Percentiles rank a stretch among this genome's conserved stretches.
Conservation (phyloP, 441 rosid species). For the Erodium trifolium region DNA sequence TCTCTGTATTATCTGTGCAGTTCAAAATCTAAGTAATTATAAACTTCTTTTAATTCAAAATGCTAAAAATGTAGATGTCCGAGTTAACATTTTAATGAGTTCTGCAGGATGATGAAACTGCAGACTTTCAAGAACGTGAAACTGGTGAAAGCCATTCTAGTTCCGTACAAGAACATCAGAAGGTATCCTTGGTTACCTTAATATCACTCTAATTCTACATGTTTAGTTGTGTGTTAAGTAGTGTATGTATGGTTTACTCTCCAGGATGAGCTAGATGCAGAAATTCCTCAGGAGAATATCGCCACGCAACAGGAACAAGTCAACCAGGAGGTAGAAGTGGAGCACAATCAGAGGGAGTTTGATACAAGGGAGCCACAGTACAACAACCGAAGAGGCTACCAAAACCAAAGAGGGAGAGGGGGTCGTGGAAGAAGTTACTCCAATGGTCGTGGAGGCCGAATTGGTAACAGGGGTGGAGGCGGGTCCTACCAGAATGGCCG, state of each 20-base stretch:
- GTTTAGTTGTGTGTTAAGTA: background rate
- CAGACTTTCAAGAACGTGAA: slow-evolving; percentile 40
- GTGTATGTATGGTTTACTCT: background rate
- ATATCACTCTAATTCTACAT: background rate
- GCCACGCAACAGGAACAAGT: slow-evolving; percentile 38
- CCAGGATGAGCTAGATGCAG: slow-evolving; percentile 49
- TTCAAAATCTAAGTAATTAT: too few species aligned
- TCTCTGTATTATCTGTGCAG: too few species aligned
- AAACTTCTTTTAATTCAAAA: background rate
- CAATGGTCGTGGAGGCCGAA: slow-evolving; percentile 69
- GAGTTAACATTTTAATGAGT: background rate
- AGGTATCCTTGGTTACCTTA: slow-evolving; percentile 29
- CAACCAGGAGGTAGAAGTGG: slow-evolving; percentile 31
- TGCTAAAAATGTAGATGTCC: background rate
- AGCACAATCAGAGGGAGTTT: background rate
- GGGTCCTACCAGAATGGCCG: slow-evolving; percentile 68
- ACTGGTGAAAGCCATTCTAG: slow-evolving; percentile 29
- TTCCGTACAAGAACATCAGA: slow-evolving; percentile 36
- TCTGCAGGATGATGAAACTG: slow-evolving; percentile 48
- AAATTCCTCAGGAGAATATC: slow-evolving; percentile 32
- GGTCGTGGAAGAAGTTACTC: slow-evolving; percentile 45
- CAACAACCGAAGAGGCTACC: slow-evolving; percentile 43
- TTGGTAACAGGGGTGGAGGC: slow-evolving; percentile 35
- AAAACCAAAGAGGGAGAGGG: slow-evolving; percentile 64
- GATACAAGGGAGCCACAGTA: slow-evolving; percentile 40